A percentile compares a stretch with the other conserved stretches of the same genome.
Conservation (phyloP, 2,329 filamentous ascomycete species). For the Alternaria conjuncta region DNA sequence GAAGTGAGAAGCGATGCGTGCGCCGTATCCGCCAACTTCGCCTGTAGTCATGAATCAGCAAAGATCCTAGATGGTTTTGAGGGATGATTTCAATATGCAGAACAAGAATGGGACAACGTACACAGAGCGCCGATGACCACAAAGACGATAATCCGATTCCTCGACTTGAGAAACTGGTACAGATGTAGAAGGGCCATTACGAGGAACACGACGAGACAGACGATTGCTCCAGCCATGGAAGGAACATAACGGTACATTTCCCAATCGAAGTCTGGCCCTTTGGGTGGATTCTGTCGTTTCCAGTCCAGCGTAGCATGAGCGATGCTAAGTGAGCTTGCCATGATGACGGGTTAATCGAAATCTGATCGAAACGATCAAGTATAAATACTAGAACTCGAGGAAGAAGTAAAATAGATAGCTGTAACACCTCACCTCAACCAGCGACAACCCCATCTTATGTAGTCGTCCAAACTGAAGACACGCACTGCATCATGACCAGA, state of each 20-base stretch:
- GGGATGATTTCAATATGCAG: no score
- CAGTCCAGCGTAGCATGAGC: conserved; percentile 3
- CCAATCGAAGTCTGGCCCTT: conserved; percentile 34
- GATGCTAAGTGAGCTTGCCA: neutral
- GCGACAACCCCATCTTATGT: neutral
- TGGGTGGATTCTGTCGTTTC: conserved; percentile 29
- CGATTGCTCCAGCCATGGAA: conserved; percentile 30
- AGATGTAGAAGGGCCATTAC: conserved; percentile 30
- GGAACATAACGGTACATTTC: conserved; percentile 45
- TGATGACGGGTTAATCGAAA: neutral
- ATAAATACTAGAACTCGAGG: no score
- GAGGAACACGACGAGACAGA: conserved; percentile 32
- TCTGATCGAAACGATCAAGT: neutral
- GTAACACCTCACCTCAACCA: neutral
- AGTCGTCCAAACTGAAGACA: neutral
- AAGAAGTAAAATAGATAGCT: neutral
- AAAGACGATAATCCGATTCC: conserved; percentile 32
- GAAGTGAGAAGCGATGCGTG: conserved; percentile 48
- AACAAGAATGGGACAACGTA: conserved; percentile 11
- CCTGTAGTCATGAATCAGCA: conserved; percentile 24
- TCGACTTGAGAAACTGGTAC: conserved; percentile 24
- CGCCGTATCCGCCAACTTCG: conserved; percentile 52
- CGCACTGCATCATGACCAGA: neutral
- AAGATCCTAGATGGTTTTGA: no score
- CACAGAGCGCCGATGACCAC: conserved; percentile 36